These are phyloP conservation scores for Heteromeles arbutifolia DNA, from an alignment of 306 rosid species.

Conservation along the genomic window DNA sequence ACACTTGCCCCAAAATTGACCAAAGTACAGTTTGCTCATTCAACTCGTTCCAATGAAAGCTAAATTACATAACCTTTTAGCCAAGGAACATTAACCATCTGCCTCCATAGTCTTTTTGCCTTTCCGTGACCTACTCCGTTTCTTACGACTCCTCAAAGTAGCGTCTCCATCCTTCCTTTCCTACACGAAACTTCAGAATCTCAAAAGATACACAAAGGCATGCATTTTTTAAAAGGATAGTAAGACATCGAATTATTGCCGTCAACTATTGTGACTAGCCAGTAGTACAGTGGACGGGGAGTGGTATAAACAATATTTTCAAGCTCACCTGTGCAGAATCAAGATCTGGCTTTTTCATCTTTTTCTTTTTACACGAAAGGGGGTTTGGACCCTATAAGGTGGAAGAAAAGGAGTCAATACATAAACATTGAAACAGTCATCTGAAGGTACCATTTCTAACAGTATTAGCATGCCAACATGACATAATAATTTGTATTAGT, in stretches of 20 bases:
- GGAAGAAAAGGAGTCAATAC: not conserved
- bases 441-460: not conserved
- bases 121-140: conserved; percentile 29
- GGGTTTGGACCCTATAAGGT: conserved; percentile 82
- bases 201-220: not conserved
- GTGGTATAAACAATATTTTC: not conserved
- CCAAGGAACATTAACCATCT: not conserved
- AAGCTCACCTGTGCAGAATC: conserved; percentile 40
- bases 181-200: conserved; percentile 13
- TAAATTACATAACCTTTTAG: not conserved
- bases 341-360: conserved; percentile 37
- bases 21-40: not conserved
- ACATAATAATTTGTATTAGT: not conserved
- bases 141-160: conserved; percentile 15
- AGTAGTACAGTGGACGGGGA: too few species aligned
- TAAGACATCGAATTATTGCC: not conserved
- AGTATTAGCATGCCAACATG: not conserved
- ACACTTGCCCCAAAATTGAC: not conserved
- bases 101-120: conserved; percentile 1
- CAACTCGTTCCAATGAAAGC: not conserved
- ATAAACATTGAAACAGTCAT: not conserved
- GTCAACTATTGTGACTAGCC: not conserved
- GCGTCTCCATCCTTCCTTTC: conserved; percentile 16
- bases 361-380: conserved; percentile 78
- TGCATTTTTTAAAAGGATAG: not conserved